Percentiles rank a stretch among this genome's conserved stretches.
Evolutionary conservation across 2,329 filamentous ascomycete genomes (phyloP).

Genomic region (Chrysosphaeria jannelii): DNA sequence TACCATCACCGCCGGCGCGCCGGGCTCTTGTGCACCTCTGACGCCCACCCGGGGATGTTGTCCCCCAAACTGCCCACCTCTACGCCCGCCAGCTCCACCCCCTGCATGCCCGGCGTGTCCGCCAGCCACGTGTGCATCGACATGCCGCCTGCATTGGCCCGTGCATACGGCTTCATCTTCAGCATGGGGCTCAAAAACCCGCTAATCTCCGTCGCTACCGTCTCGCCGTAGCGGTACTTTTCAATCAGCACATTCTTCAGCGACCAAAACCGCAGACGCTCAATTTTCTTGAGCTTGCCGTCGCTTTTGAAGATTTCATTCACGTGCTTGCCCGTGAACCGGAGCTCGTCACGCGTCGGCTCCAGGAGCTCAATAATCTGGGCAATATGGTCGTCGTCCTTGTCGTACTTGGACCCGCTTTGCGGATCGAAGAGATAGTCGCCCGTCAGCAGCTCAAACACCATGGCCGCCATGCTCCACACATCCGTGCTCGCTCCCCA

Average conservation of each 20-base stretch:
- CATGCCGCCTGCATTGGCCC: constrained; percentile 93
- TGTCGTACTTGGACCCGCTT: constrained; percentile 94
- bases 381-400: constrained; percentile 96
- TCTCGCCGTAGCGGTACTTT: constrained; percentile 79
- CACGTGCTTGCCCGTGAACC: constrained; percentile 81
- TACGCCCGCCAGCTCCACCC: constrained; percentile 38
- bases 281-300: constrained; percentile 90
- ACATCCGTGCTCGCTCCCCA: constrained; percentile 99
- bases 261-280: constrained; percentile 85
- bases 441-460: constrained; percentile 90
- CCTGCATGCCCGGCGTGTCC: constrained; percentile 70
- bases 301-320: constrained; percentile 98
- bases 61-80: constrained; percentile 60
- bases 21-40: constrained; percentile 61
- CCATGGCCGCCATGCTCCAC: constrained; percentile 99
- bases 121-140: constrained; percentile 55
- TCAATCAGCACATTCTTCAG: constrained; percentile 75
- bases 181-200: constrained; percentile 79
- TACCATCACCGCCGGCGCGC: too few relatives aligned
- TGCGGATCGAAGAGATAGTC: constrained; percentile 97
- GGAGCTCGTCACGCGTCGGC: constrained; percentile 74
- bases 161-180: constrained; percentile 58
- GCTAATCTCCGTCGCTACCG: constrained; percentile 48
- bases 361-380: constrained; percentile 95
- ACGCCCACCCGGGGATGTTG: constrained; percentile 80